These are phyloP conservation scores for Suillus brevipes DNA, from an alignment of 768 basidiomycete genomes.

Conservation along the genomic window DNA sequence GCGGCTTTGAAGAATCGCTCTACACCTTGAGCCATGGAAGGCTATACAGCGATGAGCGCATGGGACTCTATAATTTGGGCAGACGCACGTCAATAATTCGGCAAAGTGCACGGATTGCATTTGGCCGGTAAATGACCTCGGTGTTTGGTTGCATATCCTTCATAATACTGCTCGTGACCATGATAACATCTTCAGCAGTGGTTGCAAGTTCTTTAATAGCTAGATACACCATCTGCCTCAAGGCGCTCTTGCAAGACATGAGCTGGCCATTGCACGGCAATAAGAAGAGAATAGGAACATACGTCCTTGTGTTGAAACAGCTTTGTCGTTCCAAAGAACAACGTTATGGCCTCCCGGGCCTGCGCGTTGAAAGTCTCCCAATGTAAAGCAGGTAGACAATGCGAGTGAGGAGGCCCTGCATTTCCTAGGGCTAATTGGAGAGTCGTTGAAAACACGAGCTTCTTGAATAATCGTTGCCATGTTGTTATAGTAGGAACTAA, in stretches of 20 bases:
- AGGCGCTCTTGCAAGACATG: slow-evolving; percentile 63
- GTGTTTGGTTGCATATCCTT: slow-evolving; percentile 99
- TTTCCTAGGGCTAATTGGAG: slow-evolving; percentile 96
- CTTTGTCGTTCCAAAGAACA: slow-evolving; percentile 99
- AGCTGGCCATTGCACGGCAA: slow-evolving; percentile 7
- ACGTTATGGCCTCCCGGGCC: slow-evolving; percentile 93
- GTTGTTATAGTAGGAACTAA: slow-evolving; percentile 93
- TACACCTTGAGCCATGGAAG: slow-evolving; percentile 98
- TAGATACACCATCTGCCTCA: slow-evolving; percentile 97
- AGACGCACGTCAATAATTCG: slow-evolving; percentile 91
- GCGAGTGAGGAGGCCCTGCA: slow-evolving; percentile 93
- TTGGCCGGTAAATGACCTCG: slow-evolving; percentile 97
- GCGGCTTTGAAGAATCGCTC: slow-evolving; percentile 99
- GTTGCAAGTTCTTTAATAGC: slow-evolving; percentile 97
- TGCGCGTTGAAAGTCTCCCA: slow-evolving; percentile 91
- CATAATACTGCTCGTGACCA: slow-evolving; percentile 99
- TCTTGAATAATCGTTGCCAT: slow-evolving; percentile 98
- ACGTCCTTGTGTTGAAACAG: slow-evolving; percentile 99
- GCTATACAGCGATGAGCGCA: slow-evolving; percentile 45
- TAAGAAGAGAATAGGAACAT: slow-evolving; percentile 36
- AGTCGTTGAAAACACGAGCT: slow-evolving; percentile 98
- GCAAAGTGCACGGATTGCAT: slow-evolving; percentile 94
- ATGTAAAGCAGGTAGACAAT: slow-evolving; percentile 96
- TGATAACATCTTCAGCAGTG: slow-evolving; percentile 98
- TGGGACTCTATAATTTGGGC: slow-evolving; percentile 42